Evolutionary conservation across 495 filamentous ascomycete species (phyloP), one percentile per base, ranked within the genome.

Genomic region (Hamigera avellanea): DNA sequence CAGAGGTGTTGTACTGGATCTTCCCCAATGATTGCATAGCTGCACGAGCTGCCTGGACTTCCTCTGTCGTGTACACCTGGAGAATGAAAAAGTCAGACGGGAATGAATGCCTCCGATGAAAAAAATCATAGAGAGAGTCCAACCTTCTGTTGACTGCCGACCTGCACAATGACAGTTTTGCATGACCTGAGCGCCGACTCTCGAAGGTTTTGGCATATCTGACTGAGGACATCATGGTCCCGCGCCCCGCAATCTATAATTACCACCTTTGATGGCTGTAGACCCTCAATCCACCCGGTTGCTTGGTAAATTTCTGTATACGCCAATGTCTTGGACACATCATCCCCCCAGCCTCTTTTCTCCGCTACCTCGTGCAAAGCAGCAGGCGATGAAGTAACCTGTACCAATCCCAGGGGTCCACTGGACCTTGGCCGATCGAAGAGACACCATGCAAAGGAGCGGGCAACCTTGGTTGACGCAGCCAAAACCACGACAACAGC

Each of bases 201-300:
- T n/a, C n/a, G 15, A 5, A 18, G 14, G 18, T 41, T 25, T 6
- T 19, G 14, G 23, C 39, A 21, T 6, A 76, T 35, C 2, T 52
- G 34, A 0, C 45, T 33, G 1, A 52, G 50, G 1, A 54, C 44
- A 0, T 56, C 59, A 35, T 50, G 48, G 6, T 41, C 62, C 10
- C 73, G 52, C 0, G 61, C 61, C 10, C 72, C 74, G 44, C 72
- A 76, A 42, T 78, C 69, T 33, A 62, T 41, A 19, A 78, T 40
- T 3, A 73, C 55, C 37, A 78, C 44, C 41, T 67, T 70, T 2
- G 30, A 33, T 5, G 52, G 48, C 21, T 40, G 34, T 5, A 32
- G 38, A 9, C 19, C 23, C 10, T 9, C 39, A 4, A 52, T 3
- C 55, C 46, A 62, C 18, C 12, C 60, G 29, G 71, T n/a, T n/a